These are phyloP conservation scores for Pleurostoma richardsiae DNA, from an alignment of 2,329 filamentous ascomycete species.

Conservation along the genomic window DNA sequence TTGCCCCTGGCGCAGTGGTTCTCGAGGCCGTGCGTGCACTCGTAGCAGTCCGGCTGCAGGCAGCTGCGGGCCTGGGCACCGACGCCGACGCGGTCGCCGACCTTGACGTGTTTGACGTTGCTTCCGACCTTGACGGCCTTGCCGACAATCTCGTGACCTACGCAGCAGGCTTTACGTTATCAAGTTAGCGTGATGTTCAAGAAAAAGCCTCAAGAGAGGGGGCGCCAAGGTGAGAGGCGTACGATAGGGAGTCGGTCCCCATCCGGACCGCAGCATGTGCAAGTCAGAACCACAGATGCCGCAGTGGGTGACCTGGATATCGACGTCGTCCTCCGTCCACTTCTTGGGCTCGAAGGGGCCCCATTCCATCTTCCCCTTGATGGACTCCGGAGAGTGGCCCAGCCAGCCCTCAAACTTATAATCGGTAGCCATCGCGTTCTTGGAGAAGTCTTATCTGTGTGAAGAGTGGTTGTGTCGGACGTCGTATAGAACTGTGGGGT, in stretches of 20 bases:
- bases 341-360: conserved; percentile 50
- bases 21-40: conserved; percentile 28
- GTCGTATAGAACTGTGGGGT: no score
- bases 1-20: conserved; percentile 29
- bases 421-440: conserved; percentile 21
- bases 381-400: conserved; percentile 28
- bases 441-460: no score
- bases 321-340: conserved; percentile 57
- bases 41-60: conserved; percentile 33
- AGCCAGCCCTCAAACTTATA: conserved; percentile 40
- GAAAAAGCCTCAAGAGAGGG: background rate
- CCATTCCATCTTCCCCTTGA: conserved; percentile 44
- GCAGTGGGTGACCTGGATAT: conserved; percentile 57
- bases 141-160: conserved; percentile 58
- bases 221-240: background rate
- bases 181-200: background rate
- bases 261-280: conserved; percentile 48
- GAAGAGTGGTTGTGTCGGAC: no score
- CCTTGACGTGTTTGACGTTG: conserved; percentile 37
- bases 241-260: conserved; percentile 34
- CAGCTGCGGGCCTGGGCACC: conserved; percentile 54
- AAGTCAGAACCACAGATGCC: conserved; percentile 57
- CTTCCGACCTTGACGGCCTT: conserved; percentile 43
- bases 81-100: conserved; percentile 57
- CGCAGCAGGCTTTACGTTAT: conserved; percentile 32